phyloP scores from a whole-genome alignment of 2,329 filamentous ascomycete genomes.

The Mycosphaerella arachidis region DNA sequence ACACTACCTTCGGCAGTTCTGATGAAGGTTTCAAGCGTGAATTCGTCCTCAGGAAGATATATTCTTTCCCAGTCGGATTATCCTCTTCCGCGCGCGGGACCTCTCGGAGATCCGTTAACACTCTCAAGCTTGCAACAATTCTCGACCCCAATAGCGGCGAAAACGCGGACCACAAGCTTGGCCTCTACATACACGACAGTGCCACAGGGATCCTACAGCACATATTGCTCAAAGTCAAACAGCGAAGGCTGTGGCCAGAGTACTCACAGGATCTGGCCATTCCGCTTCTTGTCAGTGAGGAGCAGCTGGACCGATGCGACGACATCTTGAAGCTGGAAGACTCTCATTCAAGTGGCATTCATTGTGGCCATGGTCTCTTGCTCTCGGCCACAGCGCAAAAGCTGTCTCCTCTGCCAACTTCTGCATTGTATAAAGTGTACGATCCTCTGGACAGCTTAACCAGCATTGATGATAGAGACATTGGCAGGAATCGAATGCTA shows the following conservation, averaged over 20 bases:
- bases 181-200: constrained; percentile 29
- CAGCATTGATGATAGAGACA: constrained; percentile 13
- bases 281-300: constrained; percentile 21
- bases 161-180: constrained; percentile 19
- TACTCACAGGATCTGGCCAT: constrained; percentile 16
- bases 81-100: constrained; percentile 6
- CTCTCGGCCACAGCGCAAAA: constrained; percentile 21
- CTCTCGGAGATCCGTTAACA: background rate
- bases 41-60: constrained; percentile 32
- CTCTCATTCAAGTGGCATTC: constrained; percentile 14
- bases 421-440: constrained; percentile 23
- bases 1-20: constrained; percentile 29
- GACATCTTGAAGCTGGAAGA: constrained; percentile 25
- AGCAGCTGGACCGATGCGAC: constrained; percentile 15
- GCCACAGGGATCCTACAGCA: constrained; percentile 19
- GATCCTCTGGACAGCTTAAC: constrained; percentile 11
- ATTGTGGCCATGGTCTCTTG: constrained; percentile 24
- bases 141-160: constrained; percentile 12
- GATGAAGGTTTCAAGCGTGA: constrained; percentile 33
- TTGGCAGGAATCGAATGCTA: constrained; percentile 28
- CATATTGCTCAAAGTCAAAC: constrained; percentile 25
- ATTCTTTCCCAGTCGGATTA: constrained; percentile 22
- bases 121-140: constrained; percentile 18
- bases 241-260: constrained; percentile 26
- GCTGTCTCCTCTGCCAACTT: constrained; percentile 21